These are phyloP conservation scores for Phaeomoniella chlamydospora DNA, from an alignment of 2,329 filamentous ascomycete species.

Conservation along the genomic window DNA sequence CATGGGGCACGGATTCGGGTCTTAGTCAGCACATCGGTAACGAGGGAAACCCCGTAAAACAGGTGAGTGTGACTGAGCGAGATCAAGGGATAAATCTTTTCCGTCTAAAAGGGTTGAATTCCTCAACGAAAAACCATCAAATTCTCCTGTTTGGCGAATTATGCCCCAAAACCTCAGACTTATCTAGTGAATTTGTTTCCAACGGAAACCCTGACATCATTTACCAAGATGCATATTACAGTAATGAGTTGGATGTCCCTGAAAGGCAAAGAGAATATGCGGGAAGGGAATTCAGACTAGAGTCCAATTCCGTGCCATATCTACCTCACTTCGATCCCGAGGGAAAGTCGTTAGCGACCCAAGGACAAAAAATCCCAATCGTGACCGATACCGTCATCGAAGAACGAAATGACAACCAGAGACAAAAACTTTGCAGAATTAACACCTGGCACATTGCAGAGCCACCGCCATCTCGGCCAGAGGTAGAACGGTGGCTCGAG, in stretches of 20 bases:
- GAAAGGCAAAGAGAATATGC: constrained; percentile 67
- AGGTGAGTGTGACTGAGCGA: neutral
- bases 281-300: constrained; percentile 68
- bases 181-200: constrained; percentile 42
- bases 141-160: constrained; percentile 12
- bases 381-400: constrained; percentile 36
- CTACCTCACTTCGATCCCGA: constrained; percentile 63
- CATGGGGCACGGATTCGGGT: neutral
- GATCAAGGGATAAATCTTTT: neutral
- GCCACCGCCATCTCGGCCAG: constrained; percentile 53
- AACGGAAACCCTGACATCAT: constrained; percentile 51
- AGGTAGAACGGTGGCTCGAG: constrained; percentile 57
- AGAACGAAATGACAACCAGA: constrained; percentile 34
- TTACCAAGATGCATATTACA: constrained; percentile 78
- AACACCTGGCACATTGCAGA: constrained; percentile 63
- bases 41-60: neutral
- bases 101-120: neutral
- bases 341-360: constrained; percentile 40
- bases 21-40: neutral
- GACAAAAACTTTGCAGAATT: constrained; percentile 45
- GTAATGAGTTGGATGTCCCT: constrained; percentile 70
- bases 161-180: constrained; percentile 13
- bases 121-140: constrained; percentile 5
- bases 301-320: constrained; percentile 61
- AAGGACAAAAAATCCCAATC: constrained; percentile 35